These are phyloP conservation scores for Pecoramyces ruminantium DNA, from an alignment of 192 early-diverging fungal species.

Conservation along the genomic window DNA sequence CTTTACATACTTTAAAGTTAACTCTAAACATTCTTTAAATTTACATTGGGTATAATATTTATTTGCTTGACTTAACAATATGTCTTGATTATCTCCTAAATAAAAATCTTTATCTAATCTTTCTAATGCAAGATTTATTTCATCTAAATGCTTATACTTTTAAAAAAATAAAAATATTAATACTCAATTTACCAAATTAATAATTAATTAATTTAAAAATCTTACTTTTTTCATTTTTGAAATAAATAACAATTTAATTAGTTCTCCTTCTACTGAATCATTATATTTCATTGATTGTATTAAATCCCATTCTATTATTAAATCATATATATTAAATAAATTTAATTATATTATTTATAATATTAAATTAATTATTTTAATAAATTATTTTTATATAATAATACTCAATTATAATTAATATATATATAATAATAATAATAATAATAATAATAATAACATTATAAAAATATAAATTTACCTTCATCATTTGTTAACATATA, in stretches of 20 bases:
- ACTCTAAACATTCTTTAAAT: constrained; percentile 22
- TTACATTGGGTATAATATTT: constrained; percentile 20
- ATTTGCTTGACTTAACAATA: constrained; percentile 37
- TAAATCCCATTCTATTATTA: constrained; percentile 30
- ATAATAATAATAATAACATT: too few relatives aligned
- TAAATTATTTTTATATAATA: too few relatives aligned
- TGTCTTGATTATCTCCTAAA: constrained; percentile 23
- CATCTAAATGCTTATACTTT: constrained; percentile 25
- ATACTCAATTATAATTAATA: not conserved
- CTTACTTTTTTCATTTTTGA: constrained; percentile 43
- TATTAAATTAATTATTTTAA: too few relatives aligned
- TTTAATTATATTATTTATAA: not conserved
- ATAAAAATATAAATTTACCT: too few relatives aligned
- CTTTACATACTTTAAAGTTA: constrained; percentile 22
- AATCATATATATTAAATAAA: too few relatives aligned
- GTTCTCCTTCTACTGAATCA: constrained; percentile 21
- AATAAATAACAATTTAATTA: constrained; percentile 39
- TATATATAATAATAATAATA: not conserved
- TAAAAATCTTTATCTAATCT: constrained; percentile 17
- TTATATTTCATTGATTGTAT: constrained; percentile 28
- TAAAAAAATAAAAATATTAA: constrained; percentile 1
- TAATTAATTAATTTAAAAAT: too few relatives aligned
- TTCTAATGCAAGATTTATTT: constrained; percentile 15
- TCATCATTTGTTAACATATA: constrained; percentile 39
- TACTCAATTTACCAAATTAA: too few relatives aligned